Evolutionary conservation across 164 flowering plant species (phyloP), one percentile per base, ranked within the genome.

Genomic region (Nelumbo lutea): DNA sequence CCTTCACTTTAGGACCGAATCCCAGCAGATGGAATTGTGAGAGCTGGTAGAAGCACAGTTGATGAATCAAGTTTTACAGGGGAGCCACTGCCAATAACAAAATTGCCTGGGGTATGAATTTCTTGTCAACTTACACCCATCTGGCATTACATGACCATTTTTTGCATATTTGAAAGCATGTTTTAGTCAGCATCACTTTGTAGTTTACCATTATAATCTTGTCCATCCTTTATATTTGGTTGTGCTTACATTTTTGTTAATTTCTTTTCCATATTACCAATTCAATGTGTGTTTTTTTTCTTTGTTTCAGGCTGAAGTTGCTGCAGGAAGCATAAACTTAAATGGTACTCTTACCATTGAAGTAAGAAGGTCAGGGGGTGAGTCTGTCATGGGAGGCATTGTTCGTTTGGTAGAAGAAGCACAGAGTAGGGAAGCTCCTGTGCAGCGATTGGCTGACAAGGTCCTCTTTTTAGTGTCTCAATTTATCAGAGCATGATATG

Each of bases 21-120:
- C 64, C 99, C 99, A 41, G 96, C 90, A 58, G 99, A 96, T 96
- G 99, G 99, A 68, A 79, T 85, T 68, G 97, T 96, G 58, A 86
- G 69, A 76, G 89, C 95, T 72, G 99, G 99, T 76, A 88, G 98
- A 83, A 96, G 99, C 84, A 89, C 90, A 41, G 80, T 93, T 73
- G 98, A 96, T 75, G 99, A 96, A 75, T 96, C 99, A 67, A 88
- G 95, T 76, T 87, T 96, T 73, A 93, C 97, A 1, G 99, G 99
- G 72, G 99, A 96, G 83, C 98, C 98, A 69, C 76, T 96, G 68
- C 99, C 99, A 43, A 90, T 90, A 68, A 89, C 94, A 40, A 96
- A 96, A 81, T 42, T 90, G 57, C 86, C 91, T 67, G 99, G 93
- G 97, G 99, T 93, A 87, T 68, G 71, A 52, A 44, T 72, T 10